phyloP scores from a whole-genome alignment of 257 asterid species.

The Capsicum pubescens region DNA sequence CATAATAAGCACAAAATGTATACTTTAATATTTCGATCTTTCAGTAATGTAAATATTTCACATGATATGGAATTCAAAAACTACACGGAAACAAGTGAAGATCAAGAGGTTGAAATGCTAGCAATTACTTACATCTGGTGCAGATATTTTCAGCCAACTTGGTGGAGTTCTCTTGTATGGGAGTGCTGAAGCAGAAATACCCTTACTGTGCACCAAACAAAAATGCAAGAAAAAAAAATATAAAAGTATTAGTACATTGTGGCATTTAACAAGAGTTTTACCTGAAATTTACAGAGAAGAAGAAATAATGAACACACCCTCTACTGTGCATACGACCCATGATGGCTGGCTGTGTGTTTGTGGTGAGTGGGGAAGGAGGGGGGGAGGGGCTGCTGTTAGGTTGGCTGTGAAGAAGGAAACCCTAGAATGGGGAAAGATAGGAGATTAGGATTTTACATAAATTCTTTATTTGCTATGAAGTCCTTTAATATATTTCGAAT shows the following conservation, averaged over 20 bases:
- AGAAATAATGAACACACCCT: conserved; percentile 46
- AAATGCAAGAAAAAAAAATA: neutral
- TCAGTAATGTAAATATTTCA: neutral
- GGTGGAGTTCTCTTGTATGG: conserved; percentile 45
- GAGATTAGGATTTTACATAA: neutral
- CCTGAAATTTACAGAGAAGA: neutral
- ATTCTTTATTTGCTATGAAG: conserved; percentile 13
- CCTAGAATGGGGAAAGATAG: neutral
- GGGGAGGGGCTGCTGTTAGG: neutral
- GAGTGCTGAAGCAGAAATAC: conserved; percentile 75
- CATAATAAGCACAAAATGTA: neutral
- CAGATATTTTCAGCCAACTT: conserved; percentile 66
- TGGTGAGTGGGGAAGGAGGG: neutral
- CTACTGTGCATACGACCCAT: conserved; percentile 87
- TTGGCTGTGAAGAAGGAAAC: conserved; percentile 17
- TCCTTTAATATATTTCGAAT: neutral
- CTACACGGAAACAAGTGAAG: neutral
- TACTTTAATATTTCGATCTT: neutral
- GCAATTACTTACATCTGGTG: conserved; percentile 50
- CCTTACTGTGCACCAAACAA: conserved; percentile 53
- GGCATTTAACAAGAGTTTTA: neutral
- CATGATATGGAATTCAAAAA: neutral
- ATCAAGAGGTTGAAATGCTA: neutral
- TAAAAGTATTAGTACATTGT: neutral
- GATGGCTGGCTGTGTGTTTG: conserved; percentile 37